Conservation (phyloP, 768 basidiomycete genomes). For the Lactarius indigo region DNA sequence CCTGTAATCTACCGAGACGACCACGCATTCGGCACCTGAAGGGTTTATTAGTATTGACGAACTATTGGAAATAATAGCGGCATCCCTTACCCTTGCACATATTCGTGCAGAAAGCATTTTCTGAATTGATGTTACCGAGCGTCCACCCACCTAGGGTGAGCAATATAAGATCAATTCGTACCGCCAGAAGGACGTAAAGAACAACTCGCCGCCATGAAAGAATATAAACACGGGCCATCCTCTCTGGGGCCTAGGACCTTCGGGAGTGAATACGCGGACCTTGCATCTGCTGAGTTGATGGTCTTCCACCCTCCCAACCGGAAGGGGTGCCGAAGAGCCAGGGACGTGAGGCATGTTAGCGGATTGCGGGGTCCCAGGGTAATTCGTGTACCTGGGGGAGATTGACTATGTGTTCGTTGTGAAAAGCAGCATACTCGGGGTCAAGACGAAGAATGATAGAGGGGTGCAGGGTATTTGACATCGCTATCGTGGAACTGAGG, state of each 20-base stretch:
- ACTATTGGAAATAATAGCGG: neutral
- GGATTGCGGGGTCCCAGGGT: slow-evolving; percentile 59
- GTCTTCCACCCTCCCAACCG: slow-evolving; percentile 54
- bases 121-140: slow-evolving; percentile 57
- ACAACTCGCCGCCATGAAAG: slow-evolving; percentile 63
- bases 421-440: slow-evolving; percentile 63
- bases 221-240: slow-evolving; percentile 75
- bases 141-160: slow-evolving; percentile 65
- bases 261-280: slow-evolving; percentile 63
- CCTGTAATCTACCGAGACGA: slow-evolving; percentile 66
- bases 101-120: slow-evolving; percentile 58
- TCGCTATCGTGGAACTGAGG: slow-evolving; percentile 22
- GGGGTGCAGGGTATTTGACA: slow-evolving; percentile 56
- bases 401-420: slow-evolving; percentile 47
- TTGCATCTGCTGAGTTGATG: slow-evolving; percentile 49
- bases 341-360: slow-evolving; percentile 51
- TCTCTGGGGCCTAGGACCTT: slow-evolving; percentile 42
- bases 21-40: slow-evolving; percentile 57
- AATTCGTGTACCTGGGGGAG: slow-evolving; percentile 50
- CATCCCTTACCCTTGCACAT: slow-evolving; percentile 50
- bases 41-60: neutral
- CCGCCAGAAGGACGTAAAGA: neutral
- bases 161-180: neutral
- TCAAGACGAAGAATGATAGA: slow-evolving; percentile 55
- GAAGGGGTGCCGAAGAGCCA: slow-evolving; percentile 52